Evolutionary conservation across 2,329 filamentous ascomycete genomes (phyloP), one percentile per base, ranked within the genome.

Genomic region (Mycosphaerella arachidis): DNA sequence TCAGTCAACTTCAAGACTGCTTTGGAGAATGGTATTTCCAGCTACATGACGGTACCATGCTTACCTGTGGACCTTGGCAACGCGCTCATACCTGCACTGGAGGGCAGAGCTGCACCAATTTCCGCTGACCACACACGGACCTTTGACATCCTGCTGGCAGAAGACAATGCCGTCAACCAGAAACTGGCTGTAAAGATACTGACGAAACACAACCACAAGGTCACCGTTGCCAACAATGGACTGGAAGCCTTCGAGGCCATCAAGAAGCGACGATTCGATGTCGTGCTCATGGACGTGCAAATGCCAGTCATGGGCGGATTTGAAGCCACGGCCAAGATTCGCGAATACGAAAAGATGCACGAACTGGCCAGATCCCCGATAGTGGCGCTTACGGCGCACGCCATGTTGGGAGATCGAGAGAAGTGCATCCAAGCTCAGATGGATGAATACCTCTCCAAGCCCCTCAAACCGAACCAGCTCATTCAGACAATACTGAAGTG

Each of bases 261-360:
- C 68, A 92, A 95, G 81, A 86, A 88, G 73, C 93, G 89, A 78
- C 89, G 91, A 73, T 99, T 95, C 74, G 94, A 99, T 74, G 91
- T 96, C 63, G 94, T 99, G 65, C 83, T 99, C 53, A 99, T 99
- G 94, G 94, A 99, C 73, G 94, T 99, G 18, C 94, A 97, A 74
- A 99, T 99, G 94, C 94, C 94, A n/a, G 90, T 97, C 70, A 97
- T 97, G 92, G 94, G 94, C 73, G 94, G 94, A 48, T 97, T 99
- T 73, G 94, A 99, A 77, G 92, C 94, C 13, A 99, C 94, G 4
- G 90, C 87, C 67, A 96, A 96, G 80, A 99, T 99, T 67, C 86
- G 94, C 70, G 92, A 97, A 74, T 97, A 93, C 75, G 94, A 99
- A 75, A 86, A 88, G 61, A 89, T 87, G 65, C 85, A 91, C 67